These are phyloP conservation scores for Neurospora crassa DNA, from an alignment of 2,329 filamentous ascomycete genomes.

Conservation along the genomic window DNA sequence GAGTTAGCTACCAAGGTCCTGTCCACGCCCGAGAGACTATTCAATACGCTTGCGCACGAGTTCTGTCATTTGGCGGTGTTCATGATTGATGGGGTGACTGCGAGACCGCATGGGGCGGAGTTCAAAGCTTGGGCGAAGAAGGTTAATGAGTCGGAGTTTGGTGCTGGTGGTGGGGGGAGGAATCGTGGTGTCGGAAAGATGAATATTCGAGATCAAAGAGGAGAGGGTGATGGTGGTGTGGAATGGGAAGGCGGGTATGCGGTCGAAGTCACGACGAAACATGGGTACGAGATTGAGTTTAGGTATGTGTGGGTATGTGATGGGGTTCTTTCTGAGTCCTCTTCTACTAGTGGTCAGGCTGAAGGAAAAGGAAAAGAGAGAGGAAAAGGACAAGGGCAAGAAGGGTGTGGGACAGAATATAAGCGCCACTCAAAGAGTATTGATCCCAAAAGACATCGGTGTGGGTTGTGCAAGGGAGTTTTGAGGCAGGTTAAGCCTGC, in stretches of 20 bases:
- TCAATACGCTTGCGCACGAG: slow-evolving; percentile 92
- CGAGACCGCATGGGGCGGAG: slow-evolving; percentile 71
- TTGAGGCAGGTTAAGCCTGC: slow-evolving; percentile 73
- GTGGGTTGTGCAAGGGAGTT: slow-evolving; percentile 62
- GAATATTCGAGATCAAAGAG: background rate
- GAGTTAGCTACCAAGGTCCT: slow-evolving; percentile 87
- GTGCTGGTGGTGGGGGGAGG: background rate
- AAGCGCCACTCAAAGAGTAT: slow-evolving; percentile 83
- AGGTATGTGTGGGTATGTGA: slow-evolving; percentile 82
- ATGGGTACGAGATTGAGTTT: slow-evolving; percentile 82
- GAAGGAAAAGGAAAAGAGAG: background rate
- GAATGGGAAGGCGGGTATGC: slow-evolving; percentile 27
- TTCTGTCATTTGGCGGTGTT: slow-evolving; percentile 93
- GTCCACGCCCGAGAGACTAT: slow-evolving; percentile 62
- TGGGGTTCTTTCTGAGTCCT: background rate
- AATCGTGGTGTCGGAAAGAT: background rate
- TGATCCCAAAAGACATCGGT: slow-evolving; percentile 59
- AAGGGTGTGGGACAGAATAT: slow-evolving; percentile 58
- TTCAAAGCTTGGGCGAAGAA: slow-evolving; percentile 68
- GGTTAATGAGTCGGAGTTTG: background rate
- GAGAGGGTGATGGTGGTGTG: background rate
- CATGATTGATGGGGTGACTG: slow-evolving; percentile 68
- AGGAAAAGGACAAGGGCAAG: background rate
- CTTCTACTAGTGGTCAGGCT: too few relatives aligned
- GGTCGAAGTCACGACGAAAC: slow-evolving; percentile 79